Conservation (phyloP, 1,284 basidiomycete genomes). For the Heliocybe sulcata region DNA sequence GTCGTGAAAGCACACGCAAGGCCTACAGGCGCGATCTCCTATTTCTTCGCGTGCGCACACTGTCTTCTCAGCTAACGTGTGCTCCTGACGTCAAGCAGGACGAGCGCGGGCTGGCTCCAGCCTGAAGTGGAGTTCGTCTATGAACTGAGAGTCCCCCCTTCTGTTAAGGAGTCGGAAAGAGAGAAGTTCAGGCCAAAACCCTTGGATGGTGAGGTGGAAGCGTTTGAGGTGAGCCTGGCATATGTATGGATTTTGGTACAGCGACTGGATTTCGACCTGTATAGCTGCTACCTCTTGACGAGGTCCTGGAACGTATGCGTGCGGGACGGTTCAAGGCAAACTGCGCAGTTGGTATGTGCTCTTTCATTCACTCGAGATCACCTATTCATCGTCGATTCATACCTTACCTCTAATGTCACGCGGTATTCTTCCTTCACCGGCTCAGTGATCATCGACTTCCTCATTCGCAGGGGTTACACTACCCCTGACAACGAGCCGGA, state of each 20-base stretch:
- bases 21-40: slow-evolving; percentile 57
- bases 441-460: slow-evolving; percentile 76
- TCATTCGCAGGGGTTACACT: slow-evolving; percentile 71
- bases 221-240: slow-evolving; percentile 55
- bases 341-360: slow-evolving; percentile 60
- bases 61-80: background rate
- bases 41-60: slow-evolving; percentile 51
- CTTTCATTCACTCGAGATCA: background rate
- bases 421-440: background rate
- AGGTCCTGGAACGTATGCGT: slow-evolving; percentile 50
- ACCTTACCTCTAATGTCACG: background rate
- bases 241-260: slow-evolving; percentile 1
- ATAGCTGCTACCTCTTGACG: slow-evolving; percentile 52
- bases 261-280: background rate
- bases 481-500: slow-evolving; percentile 75
- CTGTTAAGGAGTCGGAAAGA: slow-evolving; percentile 27
- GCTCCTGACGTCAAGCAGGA: slow-evolving; percentile 35
- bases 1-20: slow-evolving; percentile 54
- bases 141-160: slow-evolving; percentile 64
- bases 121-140: slow-evolving; percentile 83
- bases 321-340: slow-evolving; percentile 80
- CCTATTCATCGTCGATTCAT: background rate
- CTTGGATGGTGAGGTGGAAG: slow-evolving; percentile 89
- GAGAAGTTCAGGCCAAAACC: slow-evolving; percentile 59
- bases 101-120: slow-evolving; percentile 70